A percentile compares a stretch with the other conserved stretches of the same genome.
phyloP scores from a whole-genome alignment of 306 rosid species.

The Spatholobus suberectus region DNA sequence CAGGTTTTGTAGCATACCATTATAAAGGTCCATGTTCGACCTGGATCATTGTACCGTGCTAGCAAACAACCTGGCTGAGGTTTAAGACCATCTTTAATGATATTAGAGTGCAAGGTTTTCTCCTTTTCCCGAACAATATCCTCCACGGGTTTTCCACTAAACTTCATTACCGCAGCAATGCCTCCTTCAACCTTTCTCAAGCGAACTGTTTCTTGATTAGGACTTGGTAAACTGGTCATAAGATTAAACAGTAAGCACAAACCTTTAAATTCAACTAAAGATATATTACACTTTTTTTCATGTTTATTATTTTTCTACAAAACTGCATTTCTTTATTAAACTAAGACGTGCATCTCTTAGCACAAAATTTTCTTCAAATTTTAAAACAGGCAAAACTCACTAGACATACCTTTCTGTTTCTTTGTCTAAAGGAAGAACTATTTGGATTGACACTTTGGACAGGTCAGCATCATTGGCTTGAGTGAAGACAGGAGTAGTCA shows the following conservation, averaged over 20 bases:
- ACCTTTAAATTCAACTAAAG: not conserved
- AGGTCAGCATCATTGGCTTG: conserved; percentile 63
- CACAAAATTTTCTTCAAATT: not conserved
- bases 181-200: conserved; percentile 84
- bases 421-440: conserved; percentile 85
- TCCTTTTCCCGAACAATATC: conserved; percentile 65
- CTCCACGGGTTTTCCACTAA: conserved; percentile 78
- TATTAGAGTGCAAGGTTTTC: conserved; percentile 56
- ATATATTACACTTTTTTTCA: not conserved
- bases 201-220: conserved; percentile 64
- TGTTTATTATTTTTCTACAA: not conserved
- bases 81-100: conserved; percentile 68
- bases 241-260: conserved; percentile 15
- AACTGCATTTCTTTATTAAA: not conserved
- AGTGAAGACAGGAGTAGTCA: conserved; percentile 98
- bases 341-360: not conserved
- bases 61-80: conserved; percentile 79
- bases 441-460: conserved; percentile 77
- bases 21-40: conserved; percentile 75
- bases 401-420: conserved; percentile 64
- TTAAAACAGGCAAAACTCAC: not conserved
- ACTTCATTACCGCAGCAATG: conserved; percentile 76
- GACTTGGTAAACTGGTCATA: conserved; percentile 81
- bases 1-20: conserved; percentile 60
- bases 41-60: conserved; percentile 97